phyloP scores from a whole-genome alignment of 805 yeast genomes.

The Candida pini region DNA sequence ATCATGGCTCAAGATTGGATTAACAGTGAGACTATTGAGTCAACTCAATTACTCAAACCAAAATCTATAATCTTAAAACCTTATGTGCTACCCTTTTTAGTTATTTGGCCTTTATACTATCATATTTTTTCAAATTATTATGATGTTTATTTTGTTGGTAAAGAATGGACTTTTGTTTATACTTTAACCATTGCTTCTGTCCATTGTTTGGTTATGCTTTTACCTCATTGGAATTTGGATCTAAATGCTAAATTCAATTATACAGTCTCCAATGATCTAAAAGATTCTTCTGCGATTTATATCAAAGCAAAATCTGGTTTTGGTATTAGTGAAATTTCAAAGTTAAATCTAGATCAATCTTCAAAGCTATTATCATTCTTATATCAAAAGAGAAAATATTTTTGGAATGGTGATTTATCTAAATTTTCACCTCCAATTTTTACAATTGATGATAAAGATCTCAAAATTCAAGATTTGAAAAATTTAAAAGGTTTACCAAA shows the following conservation, averaged over 20 bases:
- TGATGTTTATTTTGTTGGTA: constrained; percentile 77
- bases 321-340: constrained; percentile 78
- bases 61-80: constrained; percentile 57
- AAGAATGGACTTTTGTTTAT: constrained; percentile 94
- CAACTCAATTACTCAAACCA: constrained; percentile 71
- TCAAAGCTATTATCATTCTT: constrained; percentile 63
- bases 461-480: constrained; percentile 55
- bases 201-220: constrained; percentile 72
- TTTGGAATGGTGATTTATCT: constrained; percentile 49
- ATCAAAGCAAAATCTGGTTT: constrained; percentile 78
- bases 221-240: constrained; percentile 91
- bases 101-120: constrained; percentile 68
- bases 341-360: constrained; percentile 48
- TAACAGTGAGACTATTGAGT: constrained; percentile 63
- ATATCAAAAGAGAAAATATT: constrained; percentile 89
- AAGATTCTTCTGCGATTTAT: constrained; percentile 66
- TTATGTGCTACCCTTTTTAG: constrained; percentile 76
- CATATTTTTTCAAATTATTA: constrained; percentile 63
- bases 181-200: constrained; percentile 66
- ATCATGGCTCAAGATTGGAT: constrained; percentile 38
- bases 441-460: constrained; percentile 59
- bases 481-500: constrained; percentile 29
- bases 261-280: constrained; percentile 40
- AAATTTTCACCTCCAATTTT: constrained; percentile 80
- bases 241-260: constrained; percentile 70